Base-by-base conservation (phyloP, 495 filamentous ascomycete genomes). In the Letharia lupina region DNA sequence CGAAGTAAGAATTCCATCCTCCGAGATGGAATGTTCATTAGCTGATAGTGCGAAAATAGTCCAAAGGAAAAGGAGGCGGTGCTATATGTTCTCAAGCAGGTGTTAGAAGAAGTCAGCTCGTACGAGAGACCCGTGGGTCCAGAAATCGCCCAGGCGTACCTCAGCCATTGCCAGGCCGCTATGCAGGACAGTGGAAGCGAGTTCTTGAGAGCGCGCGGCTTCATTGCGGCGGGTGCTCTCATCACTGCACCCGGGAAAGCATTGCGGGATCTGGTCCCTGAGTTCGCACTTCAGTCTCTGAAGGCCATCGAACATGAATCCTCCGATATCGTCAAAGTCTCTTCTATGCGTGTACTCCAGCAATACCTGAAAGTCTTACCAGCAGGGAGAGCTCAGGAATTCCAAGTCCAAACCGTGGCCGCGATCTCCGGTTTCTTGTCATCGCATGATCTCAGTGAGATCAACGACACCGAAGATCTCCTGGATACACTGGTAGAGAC, bases 401-500 rank as follows among this genome's bases (percentile, higher is more conserved):
- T 90, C 61, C 94, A 98, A 74, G 69, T 80, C 0, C 78, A 86
- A 12, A 89, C 96, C 48, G 84, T 97, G 52, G 76, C 82, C 3
- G 86, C 90, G 20, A 84, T 98, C 40, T 87, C 89, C 3, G 81
- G 83, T 20, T 98, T 91, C 75, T 76, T 98, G 68, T 81, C 87
- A 39, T 76, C 80, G 13, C 89, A 93, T 71, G 91, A 96, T 68
- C 77, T 95, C 63, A 85, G 84, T 66, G 93, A 96, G 56, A 79
- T 91, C 5, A 84, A 87, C 18, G 92, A 96, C 59, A 86, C 88
- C 40, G 93, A 97, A 64, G 94, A 98, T 72, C 83, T 98, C 40
- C 84, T 97, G 65, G 89, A 95, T 11, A 93, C 92, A 1, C 77
- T 98, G 33, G 87, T 93, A 7, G 94, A 98, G 74, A 91, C 92